A percentile compares a stretch with the other conserved stretches of the same genome.
These are phyloP conservation scores for Sodiomyces alkalinus DNA, from an alignment of 2,329 filamentous ascomycete genomes.

Conservation along the genomic window DNA sequence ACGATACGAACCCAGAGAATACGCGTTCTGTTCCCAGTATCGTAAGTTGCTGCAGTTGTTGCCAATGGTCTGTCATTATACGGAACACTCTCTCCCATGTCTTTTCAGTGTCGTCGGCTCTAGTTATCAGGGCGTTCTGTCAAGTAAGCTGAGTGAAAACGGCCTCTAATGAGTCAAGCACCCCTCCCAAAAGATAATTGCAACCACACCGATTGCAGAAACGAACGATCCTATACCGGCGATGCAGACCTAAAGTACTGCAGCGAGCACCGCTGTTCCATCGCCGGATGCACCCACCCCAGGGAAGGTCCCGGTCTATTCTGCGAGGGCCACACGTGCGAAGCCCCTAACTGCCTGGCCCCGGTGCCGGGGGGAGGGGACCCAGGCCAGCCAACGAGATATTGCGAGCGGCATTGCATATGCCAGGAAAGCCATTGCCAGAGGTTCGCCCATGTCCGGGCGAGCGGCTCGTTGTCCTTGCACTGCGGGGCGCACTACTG, in stretches of 20 bases:
- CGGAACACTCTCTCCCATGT: no score
- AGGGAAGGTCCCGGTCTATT: slow-evolving; percentile 7
- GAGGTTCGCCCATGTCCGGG: slow-evolving; percentile 13
- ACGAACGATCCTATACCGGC: slow-evolving; percentile 7
- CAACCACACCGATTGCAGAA: slow-evolving; percentile 10
- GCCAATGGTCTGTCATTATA: no score
- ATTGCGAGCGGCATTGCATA: slow-evolving; percentile 15
- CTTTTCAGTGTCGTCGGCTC: no score
- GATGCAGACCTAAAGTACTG: slow-evolving; percentile 12
- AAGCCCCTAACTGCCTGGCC: slow-evolving; percentile 10
- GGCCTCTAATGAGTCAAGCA: no score
- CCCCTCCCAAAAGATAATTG: slow-evolving; percentile 13
- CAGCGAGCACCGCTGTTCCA: slow-evolving; percentile 13
- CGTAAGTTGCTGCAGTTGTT: slow-evolving; percentile 2
- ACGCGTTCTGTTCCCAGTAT: slow-evolving; percentile 5
- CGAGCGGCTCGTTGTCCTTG: slow-evolving; percentile 10
- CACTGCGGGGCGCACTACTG: slow-evolving; percentile 16
- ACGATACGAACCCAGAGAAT: slow-evolving; percentile 5
- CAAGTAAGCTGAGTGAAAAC: no score
- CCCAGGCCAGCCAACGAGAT: slow-evolving; percentile 8
- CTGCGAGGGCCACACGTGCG: slow-evolving; percentile 15
- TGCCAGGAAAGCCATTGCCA: slow-evolving; percentile 11
- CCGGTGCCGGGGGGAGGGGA: slow-evolving; percentile 9
- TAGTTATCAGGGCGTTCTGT: no score
- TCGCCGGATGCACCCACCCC: slow-evolving; percentile 9